These are phyloP conservation scores for Rhynchosporium secalis DNA, from an alignment of 2,329 filamentous ascomycete species.

Conservation along the genomic window DNA sequence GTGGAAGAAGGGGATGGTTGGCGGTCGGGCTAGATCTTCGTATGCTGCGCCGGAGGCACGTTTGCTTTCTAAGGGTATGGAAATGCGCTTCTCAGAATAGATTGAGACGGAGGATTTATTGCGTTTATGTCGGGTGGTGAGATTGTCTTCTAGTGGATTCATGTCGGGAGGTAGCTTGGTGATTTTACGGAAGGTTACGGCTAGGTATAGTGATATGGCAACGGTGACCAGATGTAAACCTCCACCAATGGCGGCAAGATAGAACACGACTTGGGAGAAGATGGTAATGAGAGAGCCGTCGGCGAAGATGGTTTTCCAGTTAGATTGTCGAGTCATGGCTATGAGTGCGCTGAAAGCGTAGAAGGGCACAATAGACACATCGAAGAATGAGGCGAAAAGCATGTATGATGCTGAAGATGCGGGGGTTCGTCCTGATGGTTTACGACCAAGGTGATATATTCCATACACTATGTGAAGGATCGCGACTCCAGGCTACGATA, in stretches of 20 bases:
- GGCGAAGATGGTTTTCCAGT: conserved; percentile 70
- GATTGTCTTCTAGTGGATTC: conserved; percentile 86
- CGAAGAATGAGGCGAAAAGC: conserved; percentile 74
- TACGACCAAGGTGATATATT: conserved; percentile 75
- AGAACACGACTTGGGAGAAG: conserved; percentile 68
- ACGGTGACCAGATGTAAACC: conserved; percentile 72
- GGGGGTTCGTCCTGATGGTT: conserved; percentile 69
- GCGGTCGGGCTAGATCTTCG: conserved; percentile 49
- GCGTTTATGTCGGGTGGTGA: conserved; percentile 81
- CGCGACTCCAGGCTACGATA: conserved; percentile 68
- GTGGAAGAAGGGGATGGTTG: conserved; percentile 75
- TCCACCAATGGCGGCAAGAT: conserved; percentile 62
- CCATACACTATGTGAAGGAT: conserved; percentile 73
- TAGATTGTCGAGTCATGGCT: conserved; percentile 41
- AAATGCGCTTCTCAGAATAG: conserved; percentile 62
- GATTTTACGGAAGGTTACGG: conserved; percentile 79
- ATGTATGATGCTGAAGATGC: conserved; percentile 86
- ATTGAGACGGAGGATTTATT: conserved; percentile 56
- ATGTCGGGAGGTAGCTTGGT: conserved; percentile 82
- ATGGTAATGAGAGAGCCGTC: conserved; percentile 54
- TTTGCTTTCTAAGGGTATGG: conserved; percentile 46
- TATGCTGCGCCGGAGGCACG: conserved; percentile 48
- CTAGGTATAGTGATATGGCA: conserved; percentile 71
- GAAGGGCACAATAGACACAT: conserved; percentile 57
- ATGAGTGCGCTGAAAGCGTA: conserved; percentile 57